Conservation (phyloP, 2,329 filamentous ascomycete genomes). For the Botrytis squamosa region DNA sequence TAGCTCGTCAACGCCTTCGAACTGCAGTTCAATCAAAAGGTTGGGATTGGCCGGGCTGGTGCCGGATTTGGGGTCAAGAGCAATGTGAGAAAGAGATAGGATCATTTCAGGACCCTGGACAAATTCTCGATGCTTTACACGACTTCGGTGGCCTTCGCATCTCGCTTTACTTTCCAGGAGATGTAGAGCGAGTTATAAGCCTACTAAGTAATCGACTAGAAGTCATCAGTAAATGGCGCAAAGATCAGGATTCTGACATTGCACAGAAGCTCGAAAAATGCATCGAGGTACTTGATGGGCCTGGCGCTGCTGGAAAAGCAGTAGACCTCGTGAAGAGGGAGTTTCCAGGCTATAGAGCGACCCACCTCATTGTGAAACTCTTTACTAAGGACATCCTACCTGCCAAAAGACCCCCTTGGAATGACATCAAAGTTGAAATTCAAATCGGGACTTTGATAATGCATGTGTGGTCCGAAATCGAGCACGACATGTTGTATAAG, state of each 20-base stretch:
- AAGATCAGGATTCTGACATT: background rate
- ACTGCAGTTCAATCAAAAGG: background rate
- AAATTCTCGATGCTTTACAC: background rate
- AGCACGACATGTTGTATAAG: conserved; percentile 3
- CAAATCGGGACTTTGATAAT: background rate
- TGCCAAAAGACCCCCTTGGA: background rate
- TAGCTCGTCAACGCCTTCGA: background rate
- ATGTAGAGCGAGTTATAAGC: background rate
- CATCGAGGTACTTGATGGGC: background rate
- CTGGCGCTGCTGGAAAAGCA: background rate
- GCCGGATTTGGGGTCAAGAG: background rate
- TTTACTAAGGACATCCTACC: background rate
- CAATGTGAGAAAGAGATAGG: background rate
- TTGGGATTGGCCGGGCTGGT: background rate
- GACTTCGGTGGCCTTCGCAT: background rate
- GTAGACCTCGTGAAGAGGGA: background rate
- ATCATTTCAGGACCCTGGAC: background rate
- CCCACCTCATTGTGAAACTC: background rate
- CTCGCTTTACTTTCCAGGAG: background rate
- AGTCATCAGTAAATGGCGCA: background rate
- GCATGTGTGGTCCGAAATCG: background rate
- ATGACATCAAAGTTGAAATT: background rate
- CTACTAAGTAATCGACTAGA: background rate
- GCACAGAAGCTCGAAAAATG: background rate
- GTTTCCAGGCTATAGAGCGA: background rate